Base-by-base conservation (phyloP, 2,329 filamentous ascomycete species). In the Cryphonectria carpinicola region DNA sequence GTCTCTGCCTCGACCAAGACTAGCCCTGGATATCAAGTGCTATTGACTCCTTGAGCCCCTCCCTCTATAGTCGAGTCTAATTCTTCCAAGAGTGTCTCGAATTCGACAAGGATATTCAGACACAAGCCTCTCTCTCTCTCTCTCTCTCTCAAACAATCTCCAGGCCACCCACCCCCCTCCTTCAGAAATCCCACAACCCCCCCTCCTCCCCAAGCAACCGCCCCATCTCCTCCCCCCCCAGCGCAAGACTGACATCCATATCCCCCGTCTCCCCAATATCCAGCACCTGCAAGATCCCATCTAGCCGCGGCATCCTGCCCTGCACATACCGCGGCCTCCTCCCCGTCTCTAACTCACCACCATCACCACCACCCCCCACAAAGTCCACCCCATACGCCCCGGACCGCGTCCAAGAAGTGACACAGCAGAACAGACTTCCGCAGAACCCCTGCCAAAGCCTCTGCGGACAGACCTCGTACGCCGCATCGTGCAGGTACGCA, bases 401-500 rank as follows among this genome's bases (percentile, higher is more conserved):
- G 19, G 78, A 68, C 41, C 80, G 74, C 35, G 79, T 78, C 84
- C 84, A 86, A 0, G 80, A 82, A 6, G 84, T 86, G 3, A 82
- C 80, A 4, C 85, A 72, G 0, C 80, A 73, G 74, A 86, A 84
- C 32, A 78, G 75, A 0, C 73, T 70, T 0, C 84, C 85, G 8
- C 84, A 69, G 67, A 85, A 86, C 0, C 74, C 81, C 71, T 83
- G 81, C 85, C 84, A 86, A 22, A 86, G 72, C 7, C 84, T 78
- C 75, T 86, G 84, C 0, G 85, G 84, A 14, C 79, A 80, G 14
- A 79, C 73, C 73, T 86, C 84, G 68, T 81, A 77, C 3, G 82
- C 82, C 13, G 79, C 78, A 65, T 84, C 81, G 68, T 86, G 81
- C 3, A 86, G 74, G 46, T 81, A 75, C 4, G 82, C 80, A 0